phyloP scores from a whole-genome alignment of 2,329 filamentous ascomycete species.

The Mycosphaerella sp. region DNA sequence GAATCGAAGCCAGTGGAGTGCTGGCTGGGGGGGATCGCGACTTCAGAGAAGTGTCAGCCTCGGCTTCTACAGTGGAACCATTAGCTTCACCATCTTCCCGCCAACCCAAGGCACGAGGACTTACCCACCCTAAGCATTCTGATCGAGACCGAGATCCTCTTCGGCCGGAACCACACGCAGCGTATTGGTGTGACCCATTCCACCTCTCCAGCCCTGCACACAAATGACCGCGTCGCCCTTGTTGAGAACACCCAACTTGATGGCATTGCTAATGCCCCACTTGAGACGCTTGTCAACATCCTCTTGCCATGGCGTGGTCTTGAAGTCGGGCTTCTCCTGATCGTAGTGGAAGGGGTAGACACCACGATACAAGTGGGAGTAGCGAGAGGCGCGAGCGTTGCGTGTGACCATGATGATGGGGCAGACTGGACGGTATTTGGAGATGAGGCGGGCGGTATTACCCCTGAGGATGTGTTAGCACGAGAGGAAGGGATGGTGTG shows the following conservation, averaged over 20 bases:
- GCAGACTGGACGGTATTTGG: constrained; percentile 98
- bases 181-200: constrained; percentile 88
- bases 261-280: constrained; percentile 86
- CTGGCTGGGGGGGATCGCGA: background rate
- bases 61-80: background rate
- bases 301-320: constrained; percentile 91
- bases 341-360: constrained; percentile 97
- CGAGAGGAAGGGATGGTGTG: background rate
- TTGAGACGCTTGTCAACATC: constrained; percentile 96
- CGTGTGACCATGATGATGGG: constrained; percentile 99
- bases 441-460: constrained; percentile 86
- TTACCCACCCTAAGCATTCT: constrained; percentile 36
- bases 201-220: constrained; percentile 86
- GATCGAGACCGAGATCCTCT: constrained; percentile 46
- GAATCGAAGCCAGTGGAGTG: constrained; percentile 4
- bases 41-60: constrained; percentile 1
- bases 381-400: constrained; percentile 74
- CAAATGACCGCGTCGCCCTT: constrained; percentile 71
- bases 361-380: constrained; percentile 91
- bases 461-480: constrained; percentile 49
- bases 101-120: background rate
- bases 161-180: constrained; percentile 47
- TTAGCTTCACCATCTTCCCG: background rate
- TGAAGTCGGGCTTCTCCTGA: constrained; percentile 91
- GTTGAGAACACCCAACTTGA: constrained; percentile 70